Base-by-base conservation (phyloP, 495 filamentous ascomycete genomes). In the Tuber melanosporum region DNA sequence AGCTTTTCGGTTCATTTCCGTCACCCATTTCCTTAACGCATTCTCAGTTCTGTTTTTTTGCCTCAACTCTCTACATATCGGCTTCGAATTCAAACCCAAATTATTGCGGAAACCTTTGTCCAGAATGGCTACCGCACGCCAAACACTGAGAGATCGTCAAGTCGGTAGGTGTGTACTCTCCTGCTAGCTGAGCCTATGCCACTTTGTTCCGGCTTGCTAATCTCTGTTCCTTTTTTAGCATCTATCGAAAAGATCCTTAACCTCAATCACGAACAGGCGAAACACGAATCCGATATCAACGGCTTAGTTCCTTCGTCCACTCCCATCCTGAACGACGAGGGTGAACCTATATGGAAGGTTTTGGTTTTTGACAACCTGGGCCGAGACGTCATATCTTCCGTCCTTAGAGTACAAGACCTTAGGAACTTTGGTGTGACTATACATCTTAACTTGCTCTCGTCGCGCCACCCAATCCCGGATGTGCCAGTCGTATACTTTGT, bases 191-290 rank as follows among this genome's bases (percentile, higher is more conserved):
- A 62, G 69, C 49, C 81, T 74, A 73, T 77, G 43, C 57, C 73
- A 71, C 22, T 52, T 32, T 57, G 39, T 43, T 70, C 39, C 71
- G 22, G 73, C 71, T 76, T 76, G 71, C 71, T 79, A 5, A 83
- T 83, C 83, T 84, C 62, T 83, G 69, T 76, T 46, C 73, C n/a
- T 66, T 42, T 49, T 49, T 71, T 81, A 99, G 96, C 91, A 71
- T 96, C 94, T 3, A 93, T 99, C 80, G 93, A 97, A 86, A 96
- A 94, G 85, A 93, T 99, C 80, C 90, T 99, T 80, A 98, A 97
- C 85, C 85, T 99, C 82, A 99, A 99, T 83, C 92, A 96, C 84
- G 85, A 89, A 32, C 83, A 90, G 42, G 84, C 88, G 70, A 83
- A 83, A 69, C 78, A 80, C 32, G 85, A 91, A 66, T 88, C 87